These are phyloP conservation scores for Pyrenochaeta sp. DNA, from an alignment of 2,329 filamentous ascomycete genomes.

Conservation along the genomic window DNA sequence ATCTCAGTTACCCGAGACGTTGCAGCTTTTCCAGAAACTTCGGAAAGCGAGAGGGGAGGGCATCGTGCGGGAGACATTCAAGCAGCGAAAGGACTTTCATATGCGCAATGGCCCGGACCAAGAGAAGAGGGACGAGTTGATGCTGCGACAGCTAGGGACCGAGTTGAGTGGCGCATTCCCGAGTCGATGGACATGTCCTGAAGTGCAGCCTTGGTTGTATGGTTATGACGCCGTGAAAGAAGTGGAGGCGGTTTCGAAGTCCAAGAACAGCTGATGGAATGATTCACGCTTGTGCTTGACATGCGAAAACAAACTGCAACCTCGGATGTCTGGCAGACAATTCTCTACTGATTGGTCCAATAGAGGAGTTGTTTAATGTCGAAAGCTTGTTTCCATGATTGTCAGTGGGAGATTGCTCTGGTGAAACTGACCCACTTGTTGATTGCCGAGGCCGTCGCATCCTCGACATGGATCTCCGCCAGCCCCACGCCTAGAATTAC, in stretches of 20 bases:
- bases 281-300: not conserved
- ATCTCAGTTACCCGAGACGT: conserved; percentile 43
- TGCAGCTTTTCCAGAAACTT: conserved; percentile 56
- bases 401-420: not conserved
- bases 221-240: conserved; percentile 44
- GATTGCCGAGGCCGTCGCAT: conserved; percentile 6
- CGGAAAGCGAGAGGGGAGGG: conserved; percentile 59
- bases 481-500: not conserved
- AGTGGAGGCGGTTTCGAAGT: conserved; percentile 27
- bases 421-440: conserved; percentile 9
- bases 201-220: conserved; percentile 46
- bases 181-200: conserved; percentile 61
- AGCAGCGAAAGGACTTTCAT: conserved; percentile 52
- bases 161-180: conserved; percentile 64
- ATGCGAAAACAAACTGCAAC: conserved; percentile 1
- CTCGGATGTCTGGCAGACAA: not conserved
- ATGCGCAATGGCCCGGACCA: conserved; percentile 63
- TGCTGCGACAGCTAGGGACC: conserved; percentile 63
- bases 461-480: not conserved
- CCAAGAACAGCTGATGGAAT: not conserved
- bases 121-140: conserved; percentile 63
- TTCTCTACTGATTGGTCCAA: not conserved
- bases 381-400: conserved; percentile 1
- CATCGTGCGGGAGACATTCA: conserved; percentile 70
- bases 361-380: not conserved